Evolutionary conservation across 1,139 yeast species (phyloP).

Genomic region (Candida albicans): DNA sequence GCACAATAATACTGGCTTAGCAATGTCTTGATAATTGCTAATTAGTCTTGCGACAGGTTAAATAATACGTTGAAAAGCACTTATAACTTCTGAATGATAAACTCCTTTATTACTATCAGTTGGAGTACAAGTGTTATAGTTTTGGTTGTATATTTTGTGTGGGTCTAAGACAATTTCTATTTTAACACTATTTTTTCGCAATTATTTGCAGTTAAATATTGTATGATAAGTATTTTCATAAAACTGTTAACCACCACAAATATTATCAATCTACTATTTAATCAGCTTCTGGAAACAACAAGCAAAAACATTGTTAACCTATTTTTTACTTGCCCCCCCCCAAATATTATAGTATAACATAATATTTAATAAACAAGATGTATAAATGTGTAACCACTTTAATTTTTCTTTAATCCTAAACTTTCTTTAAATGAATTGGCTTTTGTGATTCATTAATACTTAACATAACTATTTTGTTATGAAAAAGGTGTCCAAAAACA

Average conservation of each 20-base stretch:
- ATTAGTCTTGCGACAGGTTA: too few species aligned
- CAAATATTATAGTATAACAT: slow-evolving; percentile 4
- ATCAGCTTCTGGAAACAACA: background rate
- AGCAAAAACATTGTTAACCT: background rate
- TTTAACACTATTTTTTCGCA: background rate
- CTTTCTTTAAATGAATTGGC: background rate
- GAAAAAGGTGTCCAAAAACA: background rate
- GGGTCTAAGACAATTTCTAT: too few species aligned
- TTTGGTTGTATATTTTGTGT: too few species aligned
- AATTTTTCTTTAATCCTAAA: background rate
- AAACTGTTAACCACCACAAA: background rate
- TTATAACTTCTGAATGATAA: too few species aligned
- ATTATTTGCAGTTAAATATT: background rate
- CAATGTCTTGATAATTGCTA: too few species aligned
- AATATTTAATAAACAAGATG: background rate
- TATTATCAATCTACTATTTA: background rate
- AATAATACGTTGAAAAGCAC: too few species aligned
- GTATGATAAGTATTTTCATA: background rate
- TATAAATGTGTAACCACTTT: background rate
- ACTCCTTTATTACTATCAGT: too few species aligned
- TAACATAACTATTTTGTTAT: background rate
- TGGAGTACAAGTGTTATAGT: too few species aligned
- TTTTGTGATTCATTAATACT: slow-evolving; percentile 1
- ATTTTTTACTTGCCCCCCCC: background rate
- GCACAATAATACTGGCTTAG: too few species aligned